phyloP scores from a whole-genome alignment of 192 early-diverging fungal genomes.

The Linnemannia elongata region DNA sequence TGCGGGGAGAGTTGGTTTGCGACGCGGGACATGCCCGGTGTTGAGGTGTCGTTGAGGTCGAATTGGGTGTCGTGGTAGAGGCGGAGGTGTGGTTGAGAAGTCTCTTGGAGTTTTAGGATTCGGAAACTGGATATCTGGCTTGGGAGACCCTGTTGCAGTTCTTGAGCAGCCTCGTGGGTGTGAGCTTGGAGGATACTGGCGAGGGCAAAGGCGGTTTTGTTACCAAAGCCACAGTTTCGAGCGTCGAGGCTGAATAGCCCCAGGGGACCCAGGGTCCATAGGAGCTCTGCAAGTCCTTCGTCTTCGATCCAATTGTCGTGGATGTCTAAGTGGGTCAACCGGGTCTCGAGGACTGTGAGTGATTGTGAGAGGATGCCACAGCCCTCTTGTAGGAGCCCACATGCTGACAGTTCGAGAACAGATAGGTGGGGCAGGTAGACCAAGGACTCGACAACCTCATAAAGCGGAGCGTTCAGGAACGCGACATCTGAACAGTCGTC shows the following conservation, averaged over 20 bases:
- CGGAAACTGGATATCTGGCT: constrained; percentile 9
- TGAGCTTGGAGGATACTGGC: constrained; percentile 19
- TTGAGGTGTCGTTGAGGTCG: neutral
- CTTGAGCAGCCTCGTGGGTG: neutral
- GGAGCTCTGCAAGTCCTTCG: constrained; percentile 25
- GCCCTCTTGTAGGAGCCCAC: constrained; percentile 17
- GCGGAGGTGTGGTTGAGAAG: neutral
- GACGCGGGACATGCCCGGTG: neutral
- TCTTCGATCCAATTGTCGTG: constrained; percentile 42
- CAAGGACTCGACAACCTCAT: constrained; percentile 14
- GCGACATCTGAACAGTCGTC: neutral
- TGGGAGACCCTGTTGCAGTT: neutral
- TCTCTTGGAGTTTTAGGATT: constrained; percentile 32
- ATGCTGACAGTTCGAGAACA: constrained; percentile 16
- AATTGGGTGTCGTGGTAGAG: neutral
- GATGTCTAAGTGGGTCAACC: constrained; percentile 33
- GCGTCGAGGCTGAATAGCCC: constrained; percentile 20
- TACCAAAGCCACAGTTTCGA: constrained; percentile 26
- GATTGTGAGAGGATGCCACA: constrained; percentile 5
- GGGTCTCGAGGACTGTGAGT: constrained; percentile 4
- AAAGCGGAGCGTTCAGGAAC: neutral
- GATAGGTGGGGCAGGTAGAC: constrained; percentile 9
- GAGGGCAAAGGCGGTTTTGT: constrained; percentile 30
- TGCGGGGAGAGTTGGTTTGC: neutral
- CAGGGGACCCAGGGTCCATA: constrained; percentile 20